Evolutionary conservation across 176 grass and related monocot species (phyloP), one percentile per base, ranked within the genome.

Genomic region (Musa schizocarpa): DNA sequence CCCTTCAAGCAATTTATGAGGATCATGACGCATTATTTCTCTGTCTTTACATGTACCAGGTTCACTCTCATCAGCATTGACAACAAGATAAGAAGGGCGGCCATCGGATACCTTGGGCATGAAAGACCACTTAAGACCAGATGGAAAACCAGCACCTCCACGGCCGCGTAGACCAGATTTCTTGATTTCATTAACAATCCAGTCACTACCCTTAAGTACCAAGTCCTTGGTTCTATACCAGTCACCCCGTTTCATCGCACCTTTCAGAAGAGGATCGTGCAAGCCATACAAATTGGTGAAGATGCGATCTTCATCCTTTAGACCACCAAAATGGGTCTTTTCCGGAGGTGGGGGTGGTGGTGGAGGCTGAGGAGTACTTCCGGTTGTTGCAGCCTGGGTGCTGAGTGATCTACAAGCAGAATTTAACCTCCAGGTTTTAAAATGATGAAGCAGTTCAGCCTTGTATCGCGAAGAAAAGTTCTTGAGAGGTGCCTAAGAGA

Each of bases 21-120:
- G 93, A 72, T 92, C 89, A 78, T 92, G 93, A 16, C 89, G 81
- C 89, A 96, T 96, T 19, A 96, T 96, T 85, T 96, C 93, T 86
- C 89, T 84, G 74, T 96, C 93, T 76, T 96, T 96, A 78, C 93
- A 96, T 53, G 87, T 96, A 69, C 93, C 93, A 80, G 93, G 93
- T 64, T 96, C 85, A 76, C 89, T 92, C 87, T 96, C 93, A 88
- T 96, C 93, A 79, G 93, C 93, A 83, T 96, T 96, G 74, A 96
- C 87, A 50, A 96, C 89, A 80, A 96, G 89, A 82, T 92, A 92
- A 17, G 89, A 96, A 76, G 93, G 89, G 11, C 87, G 85, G 6
- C 87, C 89, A 79, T 96, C 93, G 29, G 87, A 92, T 19, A 92
- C 89, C 84, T 96, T 92, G 25, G 93, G 93, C 89, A 96, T 96